Evolutionary conservation across 1,284 basidiomycete genomes (phyloP), one percentile per base, ranked within the genome.

Genomic region (Baeospora myosura): DNA sequence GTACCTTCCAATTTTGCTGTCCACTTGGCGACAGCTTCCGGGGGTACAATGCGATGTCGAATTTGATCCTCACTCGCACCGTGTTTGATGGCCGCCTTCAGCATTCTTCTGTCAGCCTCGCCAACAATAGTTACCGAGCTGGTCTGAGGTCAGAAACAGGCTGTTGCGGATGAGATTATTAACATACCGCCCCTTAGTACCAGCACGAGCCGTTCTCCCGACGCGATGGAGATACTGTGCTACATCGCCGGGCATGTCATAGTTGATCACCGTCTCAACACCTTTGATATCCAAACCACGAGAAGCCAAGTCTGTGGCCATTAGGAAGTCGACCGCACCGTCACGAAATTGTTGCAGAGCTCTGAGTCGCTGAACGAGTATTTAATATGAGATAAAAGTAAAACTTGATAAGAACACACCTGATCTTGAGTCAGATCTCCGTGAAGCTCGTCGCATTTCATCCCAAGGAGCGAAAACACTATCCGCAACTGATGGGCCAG

Each of bases 261-360:
- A 97, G 63, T 98, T 98, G 59, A 97, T 91, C 44, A 98, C 91
- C 0, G 91, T 94, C 57, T 96, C 88, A n/a, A 97, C 86, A 14
- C 93, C 94, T 56, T 94, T 95, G 68, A 98, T 97, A 66, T 98
- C 94, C 23, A 98, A 72, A 64, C 94, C 94, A 52, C 94, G 84
- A 47, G 91, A 89, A 18, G 95, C 95, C 16, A 98, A 72, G 62
- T 98, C 95, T 1, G 95, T 98, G 1, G 94, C 94, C 70, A 98
- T 85, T 5, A 98, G 71, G 62, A 83, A 98, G 59, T 93, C 88
- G 25, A 88, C 86, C 31, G 74, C 62, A 21, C 89, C 85, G 47
- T 91, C 87, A 44, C 90, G 84, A 68, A 98, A 98, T 43, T 77
- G 72, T 55, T 88, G 83, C 22, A 98, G 72, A 2, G 93, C 81